phyloP scores from a whole-genome alignment of 2,329 filamentous ascomycete genomes.

The Raffaelea ambrosiae region DNA sequence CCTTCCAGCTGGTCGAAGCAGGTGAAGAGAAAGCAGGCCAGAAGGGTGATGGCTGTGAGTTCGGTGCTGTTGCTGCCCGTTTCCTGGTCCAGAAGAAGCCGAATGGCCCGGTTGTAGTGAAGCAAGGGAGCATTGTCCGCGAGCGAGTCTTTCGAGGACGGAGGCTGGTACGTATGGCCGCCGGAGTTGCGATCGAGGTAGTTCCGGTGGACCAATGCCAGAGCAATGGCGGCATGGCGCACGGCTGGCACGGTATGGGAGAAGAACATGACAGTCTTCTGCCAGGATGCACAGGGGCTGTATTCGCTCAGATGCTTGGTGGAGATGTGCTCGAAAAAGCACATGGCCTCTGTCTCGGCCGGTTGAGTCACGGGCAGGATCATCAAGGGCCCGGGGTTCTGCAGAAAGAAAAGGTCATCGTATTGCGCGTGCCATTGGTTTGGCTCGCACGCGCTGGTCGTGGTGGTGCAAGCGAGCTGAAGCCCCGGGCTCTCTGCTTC shows the following conservation, averaged over 20 bases:
- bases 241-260: background rate
- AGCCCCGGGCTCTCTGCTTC: background rate
- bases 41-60: conserved; percentile 23
- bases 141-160: background rate
- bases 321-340: background rate
- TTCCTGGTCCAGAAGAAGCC: conserved; percentile 14
- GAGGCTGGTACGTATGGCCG: background rate
- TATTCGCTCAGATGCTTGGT: background rate
- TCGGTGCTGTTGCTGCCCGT: conserved; percentile 12
- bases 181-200: background rate
- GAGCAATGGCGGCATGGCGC: background rate
- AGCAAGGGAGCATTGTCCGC: background rate
- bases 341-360: background rate
- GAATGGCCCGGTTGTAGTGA: background rate
- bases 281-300: background rate
- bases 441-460: background rate
- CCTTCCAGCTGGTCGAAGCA: conserved; percentile 28
- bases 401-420: background rate
- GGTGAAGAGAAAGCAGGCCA: conserved; percentile 30
- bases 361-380: background rate
- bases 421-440: background rate
- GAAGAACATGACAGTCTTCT: background rate
- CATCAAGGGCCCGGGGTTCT: background rate
- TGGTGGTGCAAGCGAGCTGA: background rate
- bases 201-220: background rate